Evolutionary conservation across 2,329 filamentous ascomycete genomes (phyloP).

Genomic region (Arthrobotrys pseudoclavata): DNA sequence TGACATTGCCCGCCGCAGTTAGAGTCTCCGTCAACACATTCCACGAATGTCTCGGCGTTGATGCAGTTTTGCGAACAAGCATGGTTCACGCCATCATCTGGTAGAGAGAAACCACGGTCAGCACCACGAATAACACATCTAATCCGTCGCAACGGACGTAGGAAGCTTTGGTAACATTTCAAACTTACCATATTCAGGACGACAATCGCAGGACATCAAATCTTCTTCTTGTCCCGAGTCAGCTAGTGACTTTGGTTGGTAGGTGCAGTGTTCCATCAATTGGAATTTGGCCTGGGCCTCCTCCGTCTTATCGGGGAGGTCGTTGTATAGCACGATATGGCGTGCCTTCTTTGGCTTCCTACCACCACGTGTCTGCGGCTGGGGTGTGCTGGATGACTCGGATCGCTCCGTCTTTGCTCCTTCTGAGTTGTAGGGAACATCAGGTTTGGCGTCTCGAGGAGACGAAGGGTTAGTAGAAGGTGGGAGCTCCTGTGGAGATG

Average conservation of each 20-base stretch:
- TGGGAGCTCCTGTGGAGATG: conserved; percentile 33
- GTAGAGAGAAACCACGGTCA: conserved; percentile 20
- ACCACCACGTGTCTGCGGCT: conserved; percentile 59
- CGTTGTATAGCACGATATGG: conserved; percentile 72
- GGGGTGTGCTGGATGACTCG: conserved; percentile 32
- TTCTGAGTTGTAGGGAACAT: conserved; percentile 37
- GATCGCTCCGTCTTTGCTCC: conserved; percentile 27
- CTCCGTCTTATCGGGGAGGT: conserved; percentile 82
- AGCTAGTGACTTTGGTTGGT: conserved; percentile 91
- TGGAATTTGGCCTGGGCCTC: conserved; percentile 84
- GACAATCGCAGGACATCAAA: conserved; percentile 88
- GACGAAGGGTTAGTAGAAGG: conserved; percentile 56
- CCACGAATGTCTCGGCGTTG: conserved; percentile 97
- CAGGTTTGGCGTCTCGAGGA: conserved; percentile 43
- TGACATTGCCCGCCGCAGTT: conserved; percentile 89
- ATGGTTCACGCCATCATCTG: conserved; percentile 77
- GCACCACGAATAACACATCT: conserved; percentile 45
- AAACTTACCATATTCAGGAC: conserved; percentile 90
- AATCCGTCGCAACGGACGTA: conserved; percentile 62
- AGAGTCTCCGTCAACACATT: conserved; percentile 85
- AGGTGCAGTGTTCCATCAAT: conserved; percentile 85
- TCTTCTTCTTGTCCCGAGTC: conserved; percentile 85
- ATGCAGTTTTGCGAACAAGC: conserved; percentile 98
- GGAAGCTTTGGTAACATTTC: conserved; percentile 38
- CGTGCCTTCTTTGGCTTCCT: conserved; percentile 47